A percentile compares a stretch with the other conserved stretches of the same genome.
Evolutionary conservation across 2,329 filamentous ascomycete species (phyloP).

Genomic region (Stagonosporopsis vannaccii): DNA sequence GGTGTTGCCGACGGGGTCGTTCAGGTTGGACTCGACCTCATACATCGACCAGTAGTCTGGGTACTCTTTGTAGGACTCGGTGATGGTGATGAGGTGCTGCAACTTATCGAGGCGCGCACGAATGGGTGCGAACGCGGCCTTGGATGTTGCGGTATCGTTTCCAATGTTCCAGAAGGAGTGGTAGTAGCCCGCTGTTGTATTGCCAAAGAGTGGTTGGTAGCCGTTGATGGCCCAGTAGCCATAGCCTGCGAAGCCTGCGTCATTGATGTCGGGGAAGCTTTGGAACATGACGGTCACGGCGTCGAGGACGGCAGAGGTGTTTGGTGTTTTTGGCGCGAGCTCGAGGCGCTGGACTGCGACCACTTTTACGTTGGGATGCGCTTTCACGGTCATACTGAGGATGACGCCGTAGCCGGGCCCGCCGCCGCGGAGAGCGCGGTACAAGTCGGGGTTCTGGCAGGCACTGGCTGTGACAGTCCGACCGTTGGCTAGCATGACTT

Average conservation of each 20-base stretch:
- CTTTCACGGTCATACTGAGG: slow-evolving; percentile 27
- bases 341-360: slow-evolving; percentile 2
- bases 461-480: slow-evolving; percentile 26
- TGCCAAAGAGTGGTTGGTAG: not conserved
- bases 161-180: slow-evolving; percentile 7
- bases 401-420: slow-evolving; percentile 53
- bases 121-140: not conserved
- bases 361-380: not conserved
- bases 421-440: slow-evolving; percentile 53
- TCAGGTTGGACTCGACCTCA: not conserved
- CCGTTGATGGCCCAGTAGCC: slow-evolving; percentile 4
- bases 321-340: not conserved
- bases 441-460: slow-evolving; percentile 42
- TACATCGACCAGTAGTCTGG: slow-evolving; percentile 5
- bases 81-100: not conserved
- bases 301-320: not conserved
- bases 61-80: not conserved
- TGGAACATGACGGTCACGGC: slow-evolving; percentile 2
- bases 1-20: not conserved
- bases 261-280: slow-evolving; percentile 2
- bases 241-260: slow-evolving; percentile 2
- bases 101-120: not conserved
- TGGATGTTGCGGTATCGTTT: not conserved
- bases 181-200: slow-evolving; percentile 2
- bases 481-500: slow-evolving; percentile 40